phyloP scores from a whole-genome alignment of 768 basidiomycete genomes.

The Mycena polygramma region DNA sequence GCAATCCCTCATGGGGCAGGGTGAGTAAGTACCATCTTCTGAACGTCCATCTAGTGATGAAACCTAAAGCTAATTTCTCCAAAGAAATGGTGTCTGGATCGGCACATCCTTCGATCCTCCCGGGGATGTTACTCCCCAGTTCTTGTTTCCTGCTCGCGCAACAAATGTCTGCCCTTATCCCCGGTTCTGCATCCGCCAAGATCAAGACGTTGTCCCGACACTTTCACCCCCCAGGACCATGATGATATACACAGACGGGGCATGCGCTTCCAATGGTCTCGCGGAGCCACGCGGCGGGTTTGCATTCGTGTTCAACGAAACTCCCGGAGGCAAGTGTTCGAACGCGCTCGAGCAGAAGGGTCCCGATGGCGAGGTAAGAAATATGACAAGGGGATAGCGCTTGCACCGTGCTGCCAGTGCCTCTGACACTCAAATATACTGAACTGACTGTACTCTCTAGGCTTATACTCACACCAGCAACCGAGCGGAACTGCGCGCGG shows the following conservation, averaged over 20 bases:
- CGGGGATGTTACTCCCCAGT: constrained; percentile 13
- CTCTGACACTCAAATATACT: too few relatives aligned
- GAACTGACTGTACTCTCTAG: too few relatives aligned
- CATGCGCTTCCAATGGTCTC: constrained; percentile 20
- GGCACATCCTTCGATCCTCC: constrained; percentile 21
- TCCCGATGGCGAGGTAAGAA: constrained; percentile 8
- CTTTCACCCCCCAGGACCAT: constrained; percentile 22
- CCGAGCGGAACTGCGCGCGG: constrained; percentile 54
- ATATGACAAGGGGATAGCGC: too few relatives aligned
- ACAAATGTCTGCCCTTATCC: not conserved
- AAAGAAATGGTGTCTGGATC: not conserved
- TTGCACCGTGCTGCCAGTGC: too few relatives aligned
- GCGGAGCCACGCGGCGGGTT: constrained; percentile 16
- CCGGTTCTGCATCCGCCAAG: constrained; percentile 23
- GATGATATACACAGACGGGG: constrained; percentile 31
- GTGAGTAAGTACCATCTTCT: too few relatives aligned
- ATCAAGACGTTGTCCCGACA: constrained; percentile 19
- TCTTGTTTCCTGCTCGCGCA: constrained; percentile 13
- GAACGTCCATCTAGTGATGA: too few relatives aligned
- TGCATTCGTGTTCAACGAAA: constrained; percentile 24
- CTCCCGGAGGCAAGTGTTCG: constrained; percentile 4
- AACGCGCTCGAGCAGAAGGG: constrained; percentile 19
- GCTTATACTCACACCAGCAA: constrained; percentile 42
- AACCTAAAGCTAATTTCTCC: too few relatives aligned
- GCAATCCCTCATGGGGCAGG: too few relatives aligned